Conservation (phyloP, 2,329 filamentous ascomycete genomes). For the Shiraia sp. region DNA sequence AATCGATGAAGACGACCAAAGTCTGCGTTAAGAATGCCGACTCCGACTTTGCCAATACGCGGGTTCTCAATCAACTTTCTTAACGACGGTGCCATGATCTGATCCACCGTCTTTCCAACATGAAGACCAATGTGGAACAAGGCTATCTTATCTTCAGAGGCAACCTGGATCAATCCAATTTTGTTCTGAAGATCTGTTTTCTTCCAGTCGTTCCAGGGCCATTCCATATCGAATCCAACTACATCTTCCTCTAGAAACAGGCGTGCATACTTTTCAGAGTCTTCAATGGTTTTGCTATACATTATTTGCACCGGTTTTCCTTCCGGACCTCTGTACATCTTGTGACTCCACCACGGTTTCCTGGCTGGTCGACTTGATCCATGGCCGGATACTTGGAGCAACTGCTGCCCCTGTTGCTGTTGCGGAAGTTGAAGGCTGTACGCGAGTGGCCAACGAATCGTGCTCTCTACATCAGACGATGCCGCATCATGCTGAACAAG, state of each 20-base stretch:
- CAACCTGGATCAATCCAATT: constrained; percentile 81
- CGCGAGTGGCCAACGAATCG: constrained; percentile 23
- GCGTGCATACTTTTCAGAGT: constrained; percentile 67
- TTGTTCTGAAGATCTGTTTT: constrained; percentile 63
- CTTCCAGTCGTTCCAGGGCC: constrained; percentile 60
- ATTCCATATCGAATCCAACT: constrained; percentile 90
- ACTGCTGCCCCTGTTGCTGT: constrained; percentile 5
- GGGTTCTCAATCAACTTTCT: constrained; percentile 72
- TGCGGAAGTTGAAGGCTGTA: constrained; percentile 19
- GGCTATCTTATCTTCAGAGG: constrained; percentile 73
- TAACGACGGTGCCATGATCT: constrained; percentile 72
- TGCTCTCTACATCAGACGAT: background rate
- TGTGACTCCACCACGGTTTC: constrained; percentile 66
- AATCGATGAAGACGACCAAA: constrained; percentile 67
- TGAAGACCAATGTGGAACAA: constrained; percentile 77
- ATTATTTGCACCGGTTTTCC: constrained; percentile 67
- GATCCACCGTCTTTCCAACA: constrained; percentile 45
- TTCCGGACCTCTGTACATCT: constrained; percentile 63
- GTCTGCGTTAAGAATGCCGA: constrained; percentile 68
- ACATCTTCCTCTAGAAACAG: constrained; percentile 71
- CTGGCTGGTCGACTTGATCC: constrained; percentile 5
- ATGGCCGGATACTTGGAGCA: constrained; percentile 8
- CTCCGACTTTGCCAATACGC: constrained; percentile 73
- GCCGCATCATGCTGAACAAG: background rate
- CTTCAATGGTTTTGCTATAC: constrained; percentile 72